These are phyloP conservation scores for Pyrus communis DNA, from an alignment of 306 rosid genomes.

Conservation along the genomic window DNA sequence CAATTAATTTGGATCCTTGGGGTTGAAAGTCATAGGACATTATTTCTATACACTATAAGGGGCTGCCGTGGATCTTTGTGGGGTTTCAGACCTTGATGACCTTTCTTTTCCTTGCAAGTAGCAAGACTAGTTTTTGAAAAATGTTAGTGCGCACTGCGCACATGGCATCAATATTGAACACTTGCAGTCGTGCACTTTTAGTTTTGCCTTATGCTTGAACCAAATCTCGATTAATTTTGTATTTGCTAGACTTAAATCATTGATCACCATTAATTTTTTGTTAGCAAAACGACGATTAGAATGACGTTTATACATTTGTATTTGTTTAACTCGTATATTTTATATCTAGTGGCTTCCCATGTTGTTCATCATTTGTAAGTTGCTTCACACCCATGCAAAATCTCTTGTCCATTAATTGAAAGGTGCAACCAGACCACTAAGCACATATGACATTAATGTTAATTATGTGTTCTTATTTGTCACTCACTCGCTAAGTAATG, in stretches of 20 bases:
- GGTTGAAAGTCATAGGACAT: neutral
- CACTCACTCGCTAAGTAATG: neutral
- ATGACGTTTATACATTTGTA: neutral
- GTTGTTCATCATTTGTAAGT: neutral
- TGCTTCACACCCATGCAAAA: neutral
- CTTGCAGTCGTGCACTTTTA: slow-evolving; percentile 21
- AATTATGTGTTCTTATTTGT: neutral
- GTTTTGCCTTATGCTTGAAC: neutral
- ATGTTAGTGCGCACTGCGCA: slow-evolving; percentile 31
- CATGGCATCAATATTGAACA: slow-evolving; percentile 6
- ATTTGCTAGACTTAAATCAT: neutral
- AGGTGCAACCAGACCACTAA: neutral
- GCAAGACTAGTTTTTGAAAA: slow-evolving; percentile 4
- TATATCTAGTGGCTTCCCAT: neutral
- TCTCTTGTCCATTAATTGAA: neutral
- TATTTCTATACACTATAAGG: neutral
- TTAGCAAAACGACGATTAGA: neutral
- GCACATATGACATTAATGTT: neutral
- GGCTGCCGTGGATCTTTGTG: slow-evolving; percentile 29
- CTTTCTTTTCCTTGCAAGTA: slow-evolving; percentile 38
- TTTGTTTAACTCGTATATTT: neutral
- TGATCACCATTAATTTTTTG: neutral
- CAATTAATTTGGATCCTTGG: neutral
- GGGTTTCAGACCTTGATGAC: slow-evolving; percentile 36
- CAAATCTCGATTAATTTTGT: slow-evolving; percentile 6